Conservation (phyloP, 140 eudicot species). For the Anethum foeniculum region DNA sequence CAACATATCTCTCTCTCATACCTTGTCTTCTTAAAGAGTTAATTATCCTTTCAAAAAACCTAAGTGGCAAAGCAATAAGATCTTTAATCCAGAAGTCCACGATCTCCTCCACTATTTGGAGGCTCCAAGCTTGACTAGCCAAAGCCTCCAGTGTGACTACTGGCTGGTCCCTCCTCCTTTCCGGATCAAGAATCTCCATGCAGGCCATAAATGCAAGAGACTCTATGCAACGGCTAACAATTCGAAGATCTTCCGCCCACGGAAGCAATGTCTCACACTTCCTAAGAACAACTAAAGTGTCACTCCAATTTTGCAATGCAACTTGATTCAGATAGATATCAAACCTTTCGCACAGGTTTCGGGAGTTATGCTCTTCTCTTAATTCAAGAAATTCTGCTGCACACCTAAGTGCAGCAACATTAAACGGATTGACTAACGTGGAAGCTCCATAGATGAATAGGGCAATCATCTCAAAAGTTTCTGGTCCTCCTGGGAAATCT, state of each 20-base stretch:
- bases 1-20: slow-evolving; percentile 80
- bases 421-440: slow-evolving; percentile 67
- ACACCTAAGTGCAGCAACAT: slow-evolving; percentile 78
- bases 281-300: slow-evolving; percentile 76
- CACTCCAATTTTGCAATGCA: slow-evolving; percentile 85
- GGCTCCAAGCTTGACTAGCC: slow-evolving; percentile 55
- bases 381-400: slow-evolving; percentile 81
- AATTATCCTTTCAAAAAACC: slow-evolving; percentile 65
- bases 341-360: slow-evolving; percentile 74
- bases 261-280: slow-evolving; percentile 64
- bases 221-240: slow-evolving; percentile 92
- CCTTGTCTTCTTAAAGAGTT: slow-evolving; percentile 86
- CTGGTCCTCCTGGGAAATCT: slow-evolving; percentile 82
- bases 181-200: slow-evolving; percentile 99
- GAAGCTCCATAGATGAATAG: slow-evolving; percentile 85
- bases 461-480: slow-evolving; percentile 79
- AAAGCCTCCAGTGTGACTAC: slow-evolving; percentile 55
- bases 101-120: slow-evolving; percentile 40
- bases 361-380: slow-evolving; percentile 51
- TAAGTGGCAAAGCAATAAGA: slow-evolving; percentile 68
- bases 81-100: slow-evolving; percentile 81
- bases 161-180: slow-evolving; percentile 69
- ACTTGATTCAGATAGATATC: slow-evolving; percentile 94
- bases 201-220: slow-evolving; percentile 98
- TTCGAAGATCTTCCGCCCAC: slow-evolving; percentile 81